Conservation (phyloP, 2,329 filamentous ascomycete genomes). For the Neofusicoccum sp. region DNA sequence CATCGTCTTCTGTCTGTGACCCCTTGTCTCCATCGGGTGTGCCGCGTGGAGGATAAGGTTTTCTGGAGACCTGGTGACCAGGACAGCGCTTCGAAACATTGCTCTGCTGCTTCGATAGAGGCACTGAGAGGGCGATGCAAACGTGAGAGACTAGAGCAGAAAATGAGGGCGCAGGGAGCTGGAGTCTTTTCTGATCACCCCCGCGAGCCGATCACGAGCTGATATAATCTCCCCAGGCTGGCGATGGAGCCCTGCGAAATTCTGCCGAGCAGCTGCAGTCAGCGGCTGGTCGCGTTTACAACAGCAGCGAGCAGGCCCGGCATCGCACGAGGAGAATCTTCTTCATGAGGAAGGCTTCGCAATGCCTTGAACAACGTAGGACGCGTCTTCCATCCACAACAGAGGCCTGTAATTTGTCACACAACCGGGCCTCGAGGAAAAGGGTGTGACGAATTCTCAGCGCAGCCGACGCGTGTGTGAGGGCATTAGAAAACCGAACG, state of each 20-base stretch:
- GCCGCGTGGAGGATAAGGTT: not conserved
- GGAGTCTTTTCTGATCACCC: not conserved
- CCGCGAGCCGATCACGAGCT: not conserved
- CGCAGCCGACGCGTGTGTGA: not conserved
- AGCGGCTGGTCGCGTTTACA: not conserved
- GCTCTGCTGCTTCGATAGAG: not conserved
- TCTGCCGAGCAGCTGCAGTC: no score
- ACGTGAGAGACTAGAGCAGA: not conserved
- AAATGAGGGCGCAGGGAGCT: not conserved
- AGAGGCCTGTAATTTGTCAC: not conserved
- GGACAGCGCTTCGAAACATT: not conserved
- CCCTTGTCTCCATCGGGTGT: not conserved
- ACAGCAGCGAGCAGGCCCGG: not conserved
- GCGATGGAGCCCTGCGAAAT: not conserved
- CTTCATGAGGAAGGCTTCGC: not conserved
- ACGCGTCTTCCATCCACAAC: not conserved
- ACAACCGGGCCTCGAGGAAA: not conserved
- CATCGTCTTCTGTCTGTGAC: not conserved
- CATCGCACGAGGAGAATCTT: not conserved
- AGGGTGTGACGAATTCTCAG: not conserved
- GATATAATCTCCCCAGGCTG: not conserved
- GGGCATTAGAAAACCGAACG: not conserved
- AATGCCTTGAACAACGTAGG: not conserved
- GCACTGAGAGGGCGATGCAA: no score
- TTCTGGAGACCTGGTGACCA: constrained; percentile 1